phyloP scores from a whole-genome alignment of 2,329 filamentous ascomycete genomes.

The Aureobasidium subglaciale region DNA sequence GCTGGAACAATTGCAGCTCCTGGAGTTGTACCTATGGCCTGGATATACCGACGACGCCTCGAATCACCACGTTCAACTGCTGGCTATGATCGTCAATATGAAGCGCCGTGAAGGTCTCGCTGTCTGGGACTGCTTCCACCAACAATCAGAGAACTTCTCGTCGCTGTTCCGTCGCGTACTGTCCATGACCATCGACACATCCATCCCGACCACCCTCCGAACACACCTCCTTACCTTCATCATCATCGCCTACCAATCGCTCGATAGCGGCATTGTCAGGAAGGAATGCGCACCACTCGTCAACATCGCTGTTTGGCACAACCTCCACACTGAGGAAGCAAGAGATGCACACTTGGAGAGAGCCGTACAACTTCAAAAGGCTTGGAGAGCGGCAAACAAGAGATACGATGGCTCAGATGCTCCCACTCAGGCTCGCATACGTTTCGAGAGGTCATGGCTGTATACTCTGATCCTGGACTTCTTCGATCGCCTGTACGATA shows the following conservation, averaged over 20 bases:
- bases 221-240: slow-evolving; percentile 84
- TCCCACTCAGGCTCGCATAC: slow-evolving; percentile 65
- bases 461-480: slow-evolving; percentile 83
- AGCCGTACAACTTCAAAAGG: slow-evolving; percentile 69
- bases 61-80: slow-evolving; percentile 82
- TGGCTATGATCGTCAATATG: slow-evolving; percentile 77
- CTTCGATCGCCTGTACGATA: slow-evolving; percentile 60
- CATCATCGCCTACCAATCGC: slow-evolving; percentile 84
- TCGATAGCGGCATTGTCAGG: slow-evolving; percentile 80
- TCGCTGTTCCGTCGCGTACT: slow-evolving; percentile 81
- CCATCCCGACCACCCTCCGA: slow-evolving; percentile 44
- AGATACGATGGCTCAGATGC: slow-evolving; percentile 84
- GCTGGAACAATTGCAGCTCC: slow-evolving; percentile 80
- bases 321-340: slow-evolving; percentile 69
- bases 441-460: slow-evolving; percentile 91
- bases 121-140: slow-evolving; percentile 76
- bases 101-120: slow-evolving; percentile 82
- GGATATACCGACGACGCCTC: slow-evolving; percentile 82
- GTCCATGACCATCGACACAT: slow-evolving; percentile 63
- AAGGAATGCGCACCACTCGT: slow-evolving; percentile 96
- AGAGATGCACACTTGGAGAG: slow-evolving; percentile 68
- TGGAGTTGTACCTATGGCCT: slow-evolving; percentile 95
- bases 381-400: slow-evolving; percentile 82
- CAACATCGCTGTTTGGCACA: slow-evolving; percentile 93
- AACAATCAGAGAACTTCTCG: slow-evolving; percentile 75